Base-by-base conservation (phyloP, 1,284 basidiomycete genomes). In the Stygiomarasmius scandens region DNA sequence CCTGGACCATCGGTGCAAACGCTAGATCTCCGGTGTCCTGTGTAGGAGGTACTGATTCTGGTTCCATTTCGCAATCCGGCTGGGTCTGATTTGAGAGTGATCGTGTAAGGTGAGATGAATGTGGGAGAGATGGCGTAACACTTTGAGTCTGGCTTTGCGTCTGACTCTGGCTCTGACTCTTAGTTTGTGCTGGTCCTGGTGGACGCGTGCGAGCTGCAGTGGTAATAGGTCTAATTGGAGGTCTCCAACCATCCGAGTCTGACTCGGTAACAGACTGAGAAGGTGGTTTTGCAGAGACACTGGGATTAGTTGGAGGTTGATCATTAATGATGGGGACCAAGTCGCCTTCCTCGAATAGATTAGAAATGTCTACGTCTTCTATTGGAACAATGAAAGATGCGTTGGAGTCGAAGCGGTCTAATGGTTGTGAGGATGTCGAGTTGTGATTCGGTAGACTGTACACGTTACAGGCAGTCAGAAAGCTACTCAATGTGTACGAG, bases 1-100 rank as follows among this genome's bases (percentile, higher is more conserved):
- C 49, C 51, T 34, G 81, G 45, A 63, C 74, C 60, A 67, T 65
- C 22, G 55, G n/a, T n/a, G n/a, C n/a, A n/a, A n/a, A n/a, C 12
- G 29, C 5, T 12, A 32, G 6, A 32, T 32, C 29, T 6, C 29
- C 29, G 12, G 5, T 34, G 12, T 49, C 36, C 43, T 49, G 54
- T 5, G 48, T 27, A 36, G 34, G 25, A 34, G 43, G 20, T 27
- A 34, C 1, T 14, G 36, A 14, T 12, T 14, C 16, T 19, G 29
- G 11, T 16, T 20, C 24, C 23, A n/a, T 1, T 16, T 43, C 2
- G 16, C 11, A 11, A 24, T 34, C 44, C 22, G 23, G 11, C 23
- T 41, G 48, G 22, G 48, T 32, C n/a, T n/a, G n/a, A n/a, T n/a
- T n/a, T n/a, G n/a, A n/a, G n/a, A n/a, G n/a, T n/a, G n/a, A n/a